Conservation (phyloP, 352 stramenopile genomes). For the Phytophthora tentaculata region DNA sequence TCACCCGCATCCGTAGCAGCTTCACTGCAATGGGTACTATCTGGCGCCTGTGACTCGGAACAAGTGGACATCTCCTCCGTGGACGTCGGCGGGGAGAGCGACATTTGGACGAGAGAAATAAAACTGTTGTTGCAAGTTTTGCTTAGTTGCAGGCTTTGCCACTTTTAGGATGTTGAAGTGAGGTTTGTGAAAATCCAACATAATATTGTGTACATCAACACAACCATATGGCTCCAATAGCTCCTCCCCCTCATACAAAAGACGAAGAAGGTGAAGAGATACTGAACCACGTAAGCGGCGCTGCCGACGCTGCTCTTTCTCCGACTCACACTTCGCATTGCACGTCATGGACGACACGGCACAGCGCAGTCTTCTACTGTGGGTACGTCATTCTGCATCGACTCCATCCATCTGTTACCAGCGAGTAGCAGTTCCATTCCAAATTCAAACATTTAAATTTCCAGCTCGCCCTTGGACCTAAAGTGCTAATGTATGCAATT, state of each 20-base stretch:
- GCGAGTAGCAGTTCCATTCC: no score
- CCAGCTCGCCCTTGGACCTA: no score
- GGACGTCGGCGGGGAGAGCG: constrained; percentile 3
- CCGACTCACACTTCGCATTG: constrained; percentile 1
- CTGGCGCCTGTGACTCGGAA: constrained; percentile 7
- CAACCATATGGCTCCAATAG: constrained; percentile 1
- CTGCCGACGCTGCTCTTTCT: constrained; percentile 6
- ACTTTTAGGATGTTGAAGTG: constrained; percentile 19
- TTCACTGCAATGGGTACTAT: constrained; percentile 2
- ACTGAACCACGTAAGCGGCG: constrained; percentile 11
- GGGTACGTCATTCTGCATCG: constrained; percentile 46
- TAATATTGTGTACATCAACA: neutral
- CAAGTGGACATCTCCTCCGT: constrained; percentile 14
- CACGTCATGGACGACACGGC: constrained; percentile 69
- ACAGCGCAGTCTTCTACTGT: constrained; percentile 78
- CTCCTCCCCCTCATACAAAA: constrained; percentile 22
- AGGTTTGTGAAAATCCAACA: neutral
- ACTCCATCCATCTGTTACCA: neutral
- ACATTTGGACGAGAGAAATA: constrained; percentile 12
- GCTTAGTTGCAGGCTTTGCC: neutral
- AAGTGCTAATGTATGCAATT: constrained; percentile 6
- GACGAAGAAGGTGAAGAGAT: constrained; percentile 35
- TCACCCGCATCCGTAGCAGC: neutral
- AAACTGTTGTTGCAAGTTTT: neutral
- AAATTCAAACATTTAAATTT: constrained; percentile 24